phyloP scores from a whole-genome alignment of 352 stramenopile species.

The Pythium utonaiense region DNA sequence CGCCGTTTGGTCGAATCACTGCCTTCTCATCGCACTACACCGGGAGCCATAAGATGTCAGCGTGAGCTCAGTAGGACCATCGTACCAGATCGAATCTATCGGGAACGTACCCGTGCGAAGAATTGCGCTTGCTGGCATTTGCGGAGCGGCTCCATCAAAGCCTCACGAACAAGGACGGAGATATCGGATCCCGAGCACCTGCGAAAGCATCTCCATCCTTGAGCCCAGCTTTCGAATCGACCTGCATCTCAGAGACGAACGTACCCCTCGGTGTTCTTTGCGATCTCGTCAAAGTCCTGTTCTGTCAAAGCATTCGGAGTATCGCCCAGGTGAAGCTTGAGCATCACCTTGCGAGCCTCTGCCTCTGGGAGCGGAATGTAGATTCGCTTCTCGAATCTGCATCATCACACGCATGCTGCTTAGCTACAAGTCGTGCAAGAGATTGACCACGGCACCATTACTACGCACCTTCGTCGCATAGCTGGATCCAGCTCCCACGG shows the following conservation, averaged over 20 bases:
- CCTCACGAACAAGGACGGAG: constrained; percentile 95
- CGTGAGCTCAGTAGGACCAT: neutral
- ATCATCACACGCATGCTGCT: neutral
- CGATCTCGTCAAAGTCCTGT: constrained; percentile 92
- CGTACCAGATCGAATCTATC: neutral
- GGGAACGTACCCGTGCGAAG: constrained; percentile 62
- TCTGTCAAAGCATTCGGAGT: constrained; percentile 93
- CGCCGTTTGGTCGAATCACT: constrained; percentile 46
- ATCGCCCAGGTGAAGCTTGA: constrained; percentile 97
- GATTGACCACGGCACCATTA: neutral
- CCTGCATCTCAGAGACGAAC: neutral
- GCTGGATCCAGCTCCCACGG: constrained; percentile 98
- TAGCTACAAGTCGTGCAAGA: no score
- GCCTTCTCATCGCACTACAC: constrained; percentile 79
- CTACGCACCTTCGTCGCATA: constrained; percentile 88
- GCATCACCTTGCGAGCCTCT: constrained; percentile 92
- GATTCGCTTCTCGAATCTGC: constrained; percentile 97
- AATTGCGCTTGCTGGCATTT: constrained; percentile 97
- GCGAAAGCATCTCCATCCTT: neutral
- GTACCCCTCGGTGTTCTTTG: constrained; percentile 91
- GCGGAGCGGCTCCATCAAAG: constrained; percentile 96
- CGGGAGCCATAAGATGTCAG: neutral
- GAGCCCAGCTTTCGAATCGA: neutral
- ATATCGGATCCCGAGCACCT: constrained; percentile 96
- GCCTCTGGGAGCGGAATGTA: constrained; percentile 97